Evolutionary conservation across 805 yeast genomes (phyloP).

Genomic region (Debaryomyces prosopidis): DNA sequence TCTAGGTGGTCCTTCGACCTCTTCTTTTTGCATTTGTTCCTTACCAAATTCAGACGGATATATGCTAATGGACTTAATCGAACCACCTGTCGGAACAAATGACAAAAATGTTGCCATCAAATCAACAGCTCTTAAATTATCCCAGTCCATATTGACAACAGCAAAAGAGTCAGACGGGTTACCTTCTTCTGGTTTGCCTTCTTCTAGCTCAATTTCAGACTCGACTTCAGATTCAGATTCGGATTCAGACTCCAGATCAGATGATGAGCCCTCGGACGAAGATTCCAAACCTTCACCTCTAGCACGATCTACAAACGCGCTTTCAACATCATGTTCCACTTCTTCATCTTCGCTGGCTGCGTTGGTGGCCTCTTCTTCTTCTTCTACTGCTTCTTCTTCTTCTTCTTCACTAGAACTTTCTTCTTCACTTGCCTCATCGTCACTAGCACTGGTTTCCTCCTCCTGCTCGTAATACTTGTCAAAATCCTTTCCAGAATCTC

Average conservation of each 20-base stretch:
- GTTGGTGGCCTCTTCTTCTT: constrained; percentile 20
- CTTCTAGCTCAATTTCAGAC: constrained; percentile 56
- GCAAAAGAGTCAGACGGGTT: constrained; percentile 85
- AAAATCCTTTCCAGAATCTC: constrained; percentile 50
- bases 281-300: constrained; percentile 60
- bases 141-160: constrained; percentile 97
- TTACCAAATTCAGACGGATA: constrained; percentile 93
- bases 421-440: constrained; percentile 18
- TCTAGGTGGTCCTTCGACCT: constrained; percentile 87
- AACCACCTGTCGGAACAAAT: constrained; percentile 77
- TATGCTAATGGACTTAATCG: constrained; percentile 65
- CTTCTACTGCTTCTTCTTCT: constrained; percentile 13
- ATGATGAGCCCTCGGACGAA: constrained; percentile 25
- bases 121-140: constrained; percentile 83
- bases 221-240: constrained; percentile 47
- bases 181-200: constrained; percentile 72
- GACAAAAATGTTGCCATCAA: constrained; percentile 85
- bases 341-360: constrained; percentile 13
- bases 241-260: constrained; percentile 34
- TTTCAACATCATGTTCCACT: constrained; percentile 21
- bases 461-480: constrained; percentile 63
- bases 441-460: constrained; percentile 30
- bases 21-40: constrained; percentile 87
- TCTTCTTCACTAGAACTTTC: constrained; percentile 15
- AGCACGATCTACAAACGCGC: constrained; percentile 50